A percentile compares a stretch with the other conserved stretches of the same genome.
Evolutionary conservation across 2,329 filamentous ascomycete species (phyloP).

Genomic region (Xylariaceae sp.): DNA sequence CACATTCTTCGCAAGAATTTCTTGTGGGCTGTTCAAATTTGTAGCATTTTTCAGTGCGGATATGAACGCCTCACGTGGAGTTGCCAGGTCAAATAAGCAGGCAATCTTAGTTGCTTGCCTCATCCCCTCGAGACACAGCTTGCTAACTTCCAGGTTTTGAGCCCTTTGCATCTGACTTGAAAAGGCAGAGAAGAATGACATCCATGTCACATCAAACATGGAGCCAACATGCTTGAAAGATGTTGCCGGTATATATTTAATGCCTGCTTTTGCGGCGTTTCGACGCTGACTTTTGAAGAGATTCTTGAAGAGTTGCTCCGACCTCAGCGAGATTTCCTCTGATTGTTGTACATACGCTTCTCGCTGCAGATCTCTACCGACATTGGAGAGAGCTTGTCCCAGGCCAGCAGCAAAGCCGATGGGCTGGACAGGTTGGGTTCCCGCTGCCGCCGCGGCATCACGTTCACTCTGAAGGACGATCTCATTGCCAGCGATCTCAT

Average conservation of each 20-base stretch:
- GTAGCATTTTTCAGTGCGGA: conserved; percentile 90
- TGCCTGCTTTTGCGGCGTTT: conserved; percentile 66
- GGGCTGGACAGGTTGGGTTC: conserved; percentile 55
- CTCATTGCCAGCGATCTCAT: conserved; percentile 87
- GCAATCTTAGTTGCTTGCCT: conserved; percentile 90
- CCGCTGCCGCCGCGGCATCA: conserved; percentile 80
- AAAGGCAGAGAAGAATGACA: conserved; percentile 94
- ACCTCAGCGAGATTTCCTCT: conserved; percentile 77
- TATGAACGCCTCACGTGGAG: conserved; percentile 92
- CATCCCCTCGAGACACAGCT: conserved; percentile 90
- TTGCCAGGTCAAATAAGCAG: conserved; percentile 88
- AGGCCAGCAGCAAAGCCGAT: conserved; percentile 76
- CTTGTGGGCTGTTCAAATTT: conserved; percentile 90
- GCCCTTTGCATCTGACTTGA: conserved; percentile 92
- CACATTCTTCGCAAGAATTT: conserved; percentile 94
- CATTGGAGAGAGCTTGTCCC: conserved; percentile 85
- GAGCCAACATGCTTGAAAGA: conserved; percentile 93
- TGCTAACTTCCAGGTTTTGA: conserved; percentile 88
- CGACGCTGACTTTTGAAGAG: conserved; percentile 85
- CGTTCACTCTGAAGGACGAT: conserved; percentile 93
- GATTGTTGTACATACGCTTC: conserved; percentile 95
- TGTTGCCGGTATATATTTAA: conserved; percentile 86
- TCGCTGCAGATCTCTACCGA: conserved; percentile 84
- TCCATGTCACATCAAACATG: conserved; percentile 99
- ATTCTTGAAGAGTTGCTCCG: conserved; percentile 86